Conservation (phyloP, 2,329 filamentous ascomycete genomes). For the Amauroascus niger region DNA sequence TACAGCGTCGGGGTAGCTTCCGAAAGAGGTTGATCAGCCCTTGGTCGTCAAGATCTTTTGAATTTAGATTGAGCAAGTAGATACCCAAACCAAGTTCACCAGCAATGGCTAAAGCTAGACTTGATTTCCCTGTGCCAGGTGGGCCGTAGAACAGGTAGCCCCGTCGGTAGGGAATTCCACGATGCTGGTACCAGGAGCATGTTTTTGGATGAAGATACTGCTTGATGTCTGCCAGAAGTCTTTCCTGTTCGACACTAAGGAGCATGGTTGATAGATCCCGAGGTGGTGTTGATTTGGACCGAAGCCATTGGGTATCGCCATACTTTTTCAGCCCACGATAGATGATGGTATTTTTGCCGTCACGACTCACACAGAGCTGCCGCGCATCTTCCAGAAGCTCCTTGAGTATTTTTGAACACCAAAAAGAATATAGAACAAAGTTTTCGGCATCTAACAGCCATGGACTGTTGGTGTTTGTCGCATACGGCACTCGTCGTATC, state of each 20-base stretch:
- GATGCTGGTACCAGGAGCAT: constrained; percentile 19
- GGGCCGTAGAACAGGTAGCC: constrained; percentile 72
- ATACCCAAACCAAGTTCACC: constrained; percentile 58
- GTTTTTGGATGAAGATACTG: constrained; percentile 7
- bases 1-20: not conserved
- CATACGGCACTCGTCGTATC: too few relatives aligned
- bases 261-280: not conserved
- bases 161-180: constrained; percentile 60
- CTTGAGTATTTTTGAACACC: too few relatives aligned
- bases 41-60: not conserved
- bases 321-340: too few relatives aligned
- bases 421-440: too few relatives aligned
- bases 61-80: constrained; percentile 51
- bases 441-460: too few relatives aligned
- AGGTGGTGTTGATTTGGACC: too few relatives aligned
- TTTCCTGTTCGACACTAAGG: not conserved
- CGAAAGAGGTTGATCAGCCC: not conserved
- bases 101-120: constrained; percentile 56
- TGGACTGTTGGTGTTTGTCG: too few relatives aligned
- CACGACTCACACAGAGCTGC: too few relatives aligned
- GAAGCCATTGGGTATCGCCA: too few relatives aligned
- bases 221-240: constrained; percentile 7
- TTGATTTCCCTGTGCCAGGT: constrained; percentile 64
- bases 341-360: too few relatives aligned
- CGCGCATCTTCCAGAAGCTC: too few relatives aligned